phyloP scores from a whole-genome alignment of 176 grass and related monocot species.

The Typha latifolia region DNA sequence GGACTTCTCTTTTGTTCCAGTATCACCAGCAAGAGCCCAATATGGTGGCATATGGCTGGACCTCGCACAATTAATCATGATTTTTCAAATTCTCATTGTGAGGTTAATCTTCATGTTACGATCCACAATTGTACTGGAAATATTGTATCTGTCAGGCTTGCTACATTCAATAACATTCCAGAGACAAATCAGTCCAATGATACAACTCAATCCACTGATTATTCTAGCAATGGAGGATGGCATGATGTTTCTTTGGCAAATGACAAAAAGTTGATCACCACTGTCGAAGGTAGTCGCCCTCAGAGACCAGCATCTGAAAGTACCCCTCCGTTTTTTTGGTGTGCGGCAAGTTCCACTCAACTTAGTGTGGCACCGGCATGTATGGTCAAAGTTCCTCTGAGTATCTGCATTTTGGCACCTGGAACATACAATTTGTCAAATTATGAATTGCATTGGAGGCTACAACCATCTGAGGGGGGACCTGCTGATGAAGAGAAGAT shows the following conservation, averaged over 20 bases:
- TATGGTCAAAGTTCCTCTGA: constrained; percentile 55
- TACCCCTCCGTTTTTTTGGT: constrained; percentile 75
- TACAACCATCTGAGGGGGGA: constrained; percentile 19
- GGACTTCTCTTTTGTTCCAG: constrained; percentile 35
- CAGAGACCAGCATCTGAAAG: constrained; percentile 42
- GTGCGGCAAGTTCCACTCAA: constrained; percentile 54
- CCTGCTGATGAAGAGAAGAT: constrained; percentile 25
- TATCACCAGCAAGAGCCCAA: constrained; percentile 41
- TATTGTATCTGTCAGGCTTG: constrained; percentile 36
- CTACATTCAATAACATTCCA: constrained; percentile 40
- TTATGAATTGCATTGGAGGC: constrained; percentile 82
- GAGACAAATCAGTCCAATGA: constrained; percentile 31
- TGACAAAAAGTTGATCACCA: constrained; percentile 55
- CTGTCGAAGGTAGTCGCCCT: constrained; percentile 28
- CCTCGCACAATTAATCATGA: constrained; percentile 60
- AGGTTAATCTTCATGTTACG: constrained; percentile 47
- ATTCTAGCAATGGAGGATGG: constrained; percentile 54
- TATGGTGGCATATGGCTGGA: constrained; percentile 84
- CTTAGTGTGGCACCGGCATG: constrained; percentile 48
- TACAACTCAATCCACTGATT: constrained; percentile 29
- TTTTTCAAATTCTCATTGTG: constrained; percentile 68
- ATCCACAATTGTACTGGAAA: constrained; percentile 50
- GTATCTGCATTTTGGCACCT: constrained; percentile 69
- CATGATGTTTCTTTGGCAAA: constrained; percentile 67
- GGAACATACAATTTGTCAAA: constrained; percentile 87